phyloP scores from a whole-genome alignment of 345 rosid genomes.

The Brassica rapa region DNA sequence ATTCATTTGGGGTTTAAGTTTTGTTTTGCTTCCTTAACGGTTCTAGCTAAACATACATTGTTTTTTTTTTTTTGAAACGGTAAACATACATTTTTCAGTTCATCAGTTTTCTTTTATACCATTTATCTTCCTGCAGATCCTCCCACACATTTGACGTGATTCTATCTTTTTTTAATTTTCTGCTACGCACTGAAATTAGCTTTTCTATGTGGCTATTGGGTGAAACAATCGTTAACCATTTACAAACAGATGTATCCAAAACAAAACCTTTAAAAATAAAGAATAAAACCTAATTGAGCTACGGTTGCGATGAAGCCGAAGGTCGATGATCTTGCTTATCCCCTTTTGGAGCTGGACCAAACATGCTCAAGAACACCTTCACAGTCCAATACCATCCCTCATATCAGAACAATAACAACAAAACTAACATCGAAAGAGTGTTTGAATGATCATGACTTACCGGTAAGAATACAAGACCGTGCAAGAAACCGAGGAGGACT shows the following conservation, averaged over 20 bases:
- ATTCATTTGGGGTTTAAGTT: not conserved
- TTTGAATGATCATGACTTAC: constrained; percentile 49
- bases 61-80: no score
- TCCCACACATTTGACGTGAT: not conserved
- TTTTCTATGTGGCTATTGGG: not conserved
- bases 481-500: constrained; percentile 93
- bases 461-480: constrained; percentile 89
- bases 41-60: no score
- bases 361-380: constrained; percentile 88
- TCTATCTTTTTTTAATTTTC: not conserved
- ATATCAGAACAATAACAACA: not conserved
- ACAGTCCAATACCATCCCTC: not conserved
- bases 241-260: constrained; percentile 12
- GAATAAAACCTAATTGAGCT: not conserved
- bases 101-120: not conserved
- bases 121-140: not conserved
- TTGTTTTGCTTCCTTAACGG: not conserved
- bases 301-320: constrained; percentile 56
- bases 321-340: constrained; percentile 75
- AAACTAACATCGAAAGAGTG: not conserved
- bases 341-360: constrained; percentile 82
- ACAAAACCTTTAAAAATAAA: not conserved
- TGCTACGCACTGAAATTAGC: not conserved
- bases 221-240: constrained; percentile 17
- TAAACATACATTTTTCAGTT: no score